Evolutionary conservation across 2,329 filamentous ascomycete species (phyloP), one percentile per base, ranked within the genome.

Genomic region (Paecilomyces sp.): DNA sequence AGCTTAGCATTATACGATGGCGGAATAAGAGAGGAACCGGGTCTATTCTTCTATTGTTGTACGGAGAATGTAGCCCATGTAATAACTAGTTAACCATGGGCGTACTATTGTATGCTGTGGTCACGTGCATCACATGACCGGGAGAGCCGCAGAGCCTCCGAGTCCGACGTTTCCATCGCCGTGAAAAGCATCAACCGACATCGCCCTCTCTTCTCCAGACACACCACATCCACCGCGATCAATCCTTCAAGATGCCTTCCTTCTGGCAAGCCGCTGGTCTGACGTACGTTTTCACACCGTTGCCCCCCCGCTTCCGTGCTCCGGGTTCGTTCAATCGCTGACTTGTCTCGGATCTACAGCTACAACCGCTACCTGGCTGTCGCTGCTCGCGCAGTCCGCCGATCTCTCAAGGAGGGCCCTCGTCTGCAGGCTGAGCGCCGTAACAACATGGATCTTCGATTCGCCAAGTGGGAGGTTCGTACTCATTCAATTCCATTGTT

Each of bases 291-390:
- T 47, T 18, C 36, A 25, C 24, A 13, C 24, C 63, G 68, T 62
- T 51, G 13, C 51, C 15, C 41, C 4, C 47, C 52, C 52, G 52
- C 15, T 41, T 57, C 18, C 34, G 30, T 22, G 58, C 33, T 36
- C 33, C 47, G 62, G 47, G 60, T 57, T 36, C 54, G 47, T 28
- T 55, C 63, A 59, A 63, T 66, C 62, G 67, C 71, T 72, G 61
- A 71, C 66, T 69, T 62, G 30, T 18, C 34, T 56, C 59, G 58
- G 53, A 57, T 55, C 60, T 69, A 65, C 78, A 99, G 94, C 83
- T 99, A 99, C 91, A 99, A 99, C 89, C 94, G 92, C 83, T 97
- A 97, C 88, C 88, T 99, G 77, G 88, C 92, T 75, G 86, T 99
- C 81, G 92, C 94, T 74, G 87, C 92, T 80, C 92, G 92, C 80